Percentiles rank a stretch among this genome's conserved stretches.
These are phyloP conservation scores for Knoxia roxburghii DNA, from an alignment of 257 asterid species.

Conservation along the genomic window DNA sequence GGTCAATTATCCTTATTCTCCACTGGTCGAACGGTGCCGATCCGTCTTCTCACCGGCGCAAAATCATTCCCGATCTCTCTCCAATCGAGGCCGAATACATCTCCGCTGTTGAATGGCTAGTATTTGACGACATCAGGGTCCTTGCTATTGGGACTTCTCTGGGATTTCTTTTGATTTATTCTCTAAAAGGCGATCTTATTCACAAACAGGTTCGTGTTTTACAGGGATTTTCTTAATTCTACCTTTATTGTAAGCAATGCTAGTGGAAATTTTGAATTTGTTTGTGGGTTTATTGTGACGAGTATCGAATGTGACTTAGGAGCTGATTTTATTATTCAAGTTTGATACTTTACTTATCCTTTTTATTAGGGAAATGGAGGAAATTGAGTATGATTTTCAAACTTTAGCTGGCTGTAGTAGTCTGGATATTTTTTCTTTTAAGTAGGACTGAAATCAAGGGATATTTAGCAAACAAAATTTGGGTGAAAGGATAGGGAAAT, in stretches of 20 bases:
- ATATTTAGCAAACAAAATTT: not conserved
- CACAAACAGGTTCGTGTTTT: slow-evolving; percentile 61
- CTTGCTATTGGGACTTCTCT: slow-evolving; percentile 82
- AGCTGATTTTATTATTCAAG: slow-evolving; percentile 1
- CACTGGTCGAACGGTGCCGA: slow-evolving; percentile 52
- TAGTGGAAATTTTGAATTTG: not conserved
- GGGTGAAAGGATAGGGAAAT: not conserved
- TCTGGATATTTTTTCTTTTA: not conserved
- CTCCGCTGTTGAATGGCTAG: slow-evolving; percentile 84
- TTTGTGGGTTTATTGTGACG: not conserved
- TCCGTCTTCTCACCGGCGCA: slow-evolving; percentile 36
- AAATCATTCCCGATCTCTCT: slow-evolving; percentile 72
- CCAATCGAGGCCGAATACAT: slow-evolving; percentile 76
- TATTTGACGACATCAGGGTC: slow-evolving; percentile 59
- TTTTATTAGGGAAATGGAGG: not conserved
- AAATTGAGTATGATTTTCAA: not conserved
- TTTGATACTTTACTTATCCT: not conserved
- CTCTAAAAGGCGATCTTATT: slow-evolving; percentile 67
- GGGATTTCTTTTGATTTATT: slow-evolving; percentile 67
- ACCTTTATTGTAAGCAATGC: not conserved
- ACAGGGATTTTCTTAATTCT: not conserved
- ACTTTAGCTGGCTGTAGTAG: not conserved
- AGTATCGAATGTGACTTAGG: not conserved
- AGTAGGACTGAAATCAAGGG: not conserved
- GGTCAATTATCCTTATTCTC: slow-evolving; percentile 56